These are phyloP conservation scores for Aspergillus ellipticus DNA, from an alignment of 495 filamentous ascomycete genomes.

Conservation along the genomic window DNA sequence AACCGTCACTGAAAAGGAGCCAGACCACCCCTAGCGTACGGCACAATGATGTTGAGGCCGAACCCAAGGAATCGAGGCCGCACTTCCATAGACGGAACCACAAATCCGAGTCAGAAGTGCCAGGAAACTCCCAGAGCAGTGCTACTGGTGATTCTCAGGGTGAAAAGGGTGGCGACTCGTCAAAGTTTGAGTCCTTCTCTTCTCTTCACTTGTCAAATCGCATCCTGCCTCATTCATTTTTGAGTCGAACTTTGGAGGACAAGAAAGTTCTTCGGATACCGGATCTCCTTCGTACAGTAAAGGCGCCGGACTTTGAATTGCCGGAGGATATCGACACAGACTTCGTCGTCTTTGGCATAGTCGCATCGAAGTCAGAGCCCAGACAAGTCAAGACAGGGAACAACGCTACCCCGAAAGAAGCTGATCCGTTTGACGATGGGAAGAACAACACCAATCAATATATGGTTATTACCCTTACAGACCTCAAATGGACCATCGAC, in stretches of 20 bases:
- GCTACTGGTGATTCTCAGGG: constrained; percentile 8
- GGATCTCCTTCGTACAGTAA: constrained; percentile 75
- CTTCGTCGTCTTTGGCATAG: constrained; percentile 79
- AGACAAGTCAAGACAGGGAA: constrained; percentile 57
- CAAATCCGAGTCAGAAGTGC: constrained; percentile 28
- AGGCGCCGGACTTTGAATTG: constrained; percentile 76
- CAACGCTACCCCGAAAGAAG: constrained; percentile 39
- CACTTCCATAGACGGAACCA: constrained; percentile 24
- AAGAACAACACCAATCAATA: constrained; percentile 67
- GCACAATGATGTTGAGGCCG: constrained; percentile 15
- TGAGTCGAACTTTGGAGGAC: constrained; percentile 68
- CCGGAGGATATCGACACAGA: constrained; percentile 86
- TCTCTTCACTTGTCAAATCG: constrained; percentile 79
- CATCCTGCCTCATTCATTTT: constrained; percentile 73
- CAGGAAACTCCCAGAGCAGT: constrained; percentile 12
- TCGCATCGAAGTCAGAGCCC: constrained; percentile 82
- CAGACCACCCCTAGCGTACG: constrained; percentile 48
- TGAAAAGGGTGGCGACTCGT: constrained; percentile 27
- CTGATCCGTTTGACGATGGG: constrained; percentile 50
- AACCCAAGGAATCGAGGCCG: constrained; percentile 17
- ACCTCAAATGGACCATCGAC: constrained; percentile 87
- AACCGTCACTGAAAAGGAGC: constrained; percentile 43
- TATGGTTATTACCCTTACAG: constrained; percentile 85
- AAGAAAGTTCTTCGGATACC: constrained; percentile 79
- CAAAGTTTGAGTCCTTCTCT: constrained; percentile 80